These are phyloP conservation scores for Rhizopogon rudus DNA, from an alignment of 768 basidiomycete species.

Conservation along the genomic window DNA sequence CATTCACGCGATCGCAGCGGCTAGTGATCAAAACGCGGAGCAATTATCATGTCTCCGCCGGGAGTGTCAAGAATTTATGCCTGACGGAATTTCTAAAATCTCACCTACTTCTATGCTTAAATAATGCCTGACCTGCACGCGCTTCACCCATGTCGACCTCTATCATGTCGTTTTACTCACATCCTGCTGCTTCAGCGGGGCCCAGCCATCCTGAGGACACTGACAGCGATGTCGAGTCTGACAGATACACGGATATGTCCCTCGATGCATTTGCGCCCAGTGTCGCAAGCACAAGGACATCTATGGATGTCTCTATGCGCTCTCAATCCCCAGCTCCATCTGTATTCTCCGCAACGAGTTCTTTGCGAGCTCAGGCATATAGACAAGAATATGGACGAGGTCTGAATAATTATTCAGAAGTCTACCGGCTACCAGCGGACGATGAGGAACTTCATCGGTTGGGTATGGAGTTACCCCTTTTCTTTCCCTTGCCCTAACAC, in stretches of 20 bases:
- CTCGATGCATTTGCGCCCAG: constrained; percentile 35
- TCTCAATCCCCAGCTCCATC: constrained; percentile 65
- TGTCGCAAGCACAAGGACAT: constrained; percentile 47
- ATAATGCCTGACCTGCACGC: not conserved
- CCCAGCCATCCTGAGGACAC: constrained; percentile 32
- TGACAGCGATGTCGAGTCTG: constrained; percentile 43
- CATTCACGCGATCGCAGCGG: constrained; percentile 25
- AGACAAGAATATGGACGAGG: constrained; percentile 64
- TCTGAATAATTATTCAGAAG: constrained; percentile 74
- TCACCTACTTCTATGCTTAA: not conserved
- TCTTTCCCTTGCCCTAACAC: constrained; percentile 9
- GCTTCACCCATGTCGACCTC: constrained; percentile 10
- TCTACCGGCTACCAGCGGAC: constrained; percentile 76
- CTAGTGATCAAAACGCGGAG: constrained; percentile 20
- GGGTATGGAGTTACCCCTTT: constrained; percentile 33
- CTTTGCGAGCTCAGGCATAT: constrained; percentile 53
- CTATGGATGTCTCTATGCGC: constrained; percentile 55
- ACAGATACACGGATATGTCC: constrained; percentile 38
- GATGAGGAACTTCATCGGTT: constrained; percentile 70
- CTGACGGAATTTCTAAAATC: constrained; percentile 4
- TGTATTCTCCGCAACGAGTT: constrained; percentile 63
- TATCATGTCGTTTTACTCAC: constrained; percentile 10
- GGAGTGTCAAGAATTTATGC: constrained; percentile 4
- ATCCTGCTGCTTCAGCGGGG: constrained; percentile 3
- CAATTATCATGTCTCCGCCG: constrained; percentile 29